A percentile compares a stretch with the other conserved stretches of the same genome.
Evolutionary conservation across 805 yeast species (phyloP).

Genomic region (Grigorovia humatica): DNA sequence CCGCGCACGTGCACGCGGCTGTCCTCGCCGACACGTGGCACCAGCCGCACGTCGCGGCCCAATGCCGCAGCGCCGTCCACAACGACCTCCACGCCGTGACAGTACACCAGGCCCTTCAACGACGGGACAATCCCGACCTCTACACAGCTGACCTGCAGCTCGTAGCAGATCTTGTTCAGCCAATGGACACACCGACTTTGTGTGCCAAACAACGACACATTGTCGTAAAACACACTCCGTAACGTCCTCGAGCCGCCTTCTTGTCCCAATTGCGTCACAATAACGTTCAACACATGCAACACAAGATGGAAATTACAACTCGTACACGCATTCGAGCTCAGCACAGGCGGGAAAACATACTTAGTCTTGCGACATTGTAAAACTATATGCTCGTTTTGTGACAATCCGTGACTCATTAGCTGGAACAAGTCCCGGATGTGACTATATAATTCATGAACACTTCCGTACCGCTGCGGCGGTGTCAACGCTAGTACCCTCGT

Average conservation of each 20-base stretch:
- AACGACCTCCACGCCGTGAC: background rate
- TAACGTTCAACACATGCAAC: slow-evolving; percentile 11
- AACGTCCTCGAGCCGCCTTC: slow-evolving; percentile 13
- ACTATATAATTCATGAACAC: too few species aligned
- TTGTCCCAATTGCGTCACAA: slow-evolving; percentile 4
- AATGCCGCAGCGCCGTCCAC: background rate
- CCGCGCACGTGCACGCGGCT: background rate
- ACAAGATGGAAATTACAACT: slow-evolving; percentile 7
- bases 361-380: background rate
- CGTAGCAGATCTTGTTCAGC: slow-evolving; percentile 29
- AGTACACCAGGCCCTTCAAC: slow-evolving; percentile 48
- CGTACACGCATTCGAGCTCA: background rate
- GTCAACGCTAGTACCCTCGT: background rate
- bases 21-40: background rate
- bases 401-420: background rate
- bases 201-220: slow-evolving; percentile 40
- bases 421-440: background rate
- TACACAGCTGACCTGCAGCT: slow-evolving; percentile 27
- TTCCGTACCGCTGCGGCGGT: background rate
- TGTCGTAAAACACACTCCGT: slow-evolving; percentile 54
- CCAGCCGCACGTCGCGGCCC: background rate
- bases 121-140: slow-evolving; percentile 40
- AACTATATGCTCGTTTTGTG: background rate
- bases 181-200: slow-evolving; percentile 37
- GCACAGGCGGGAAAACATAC: background rate